Evolutionary conservation across 2,329 filamentous ascomycete genomes (phyloP).

Genomic region (Ophiocordyceps unilateralis): DNA sequence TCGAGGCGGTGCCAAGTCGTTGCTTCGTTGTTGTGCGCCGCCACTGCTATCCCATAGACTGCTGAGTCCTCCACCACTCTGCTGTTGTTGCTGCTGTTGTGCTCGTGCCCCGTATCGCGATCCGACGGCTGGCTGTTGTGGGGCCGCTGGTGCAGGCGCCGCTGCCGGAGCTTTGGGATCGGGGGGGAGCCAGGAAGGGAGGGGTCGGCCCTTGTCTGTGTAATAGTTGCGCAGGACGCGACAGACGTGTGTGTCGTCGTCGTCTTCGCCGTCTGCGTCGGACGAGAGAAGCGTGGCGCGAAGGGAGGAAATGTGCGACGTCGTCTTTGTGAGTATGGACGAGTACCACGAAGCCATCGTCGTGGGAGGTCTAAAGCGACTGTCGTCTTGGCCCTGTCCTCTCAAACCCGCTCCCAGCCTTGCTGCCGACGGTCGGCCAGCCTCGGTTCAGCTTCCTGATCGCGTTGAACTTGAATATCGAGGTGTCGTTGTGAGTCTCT

Average conservation of each 20-base stretch:
- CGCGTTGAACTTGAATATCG: too few species aligned
- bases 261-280: slow-evolving; percentile 52
- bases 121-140: slow-evolving; percentile 28
- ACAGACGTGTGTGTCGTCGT: slow-evolving; percentile 90
- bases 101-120: slow-evolving; percentile 35
- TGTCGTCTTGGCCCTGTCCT: too few species aligned
- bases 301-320: slow-evolving; percentile 46
- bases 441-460: too few species aligned
- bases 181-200: slow-evolving; percentile 75
- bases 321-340: slow-evolving; percentile 48
- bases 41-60: slow-evolving; percentile 42
- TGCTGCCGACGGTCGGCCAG: too few species aligned
- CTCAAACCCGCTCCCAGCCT: too few species aligned
- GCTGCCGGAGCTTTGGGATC: slow-evolving; percentile 54
- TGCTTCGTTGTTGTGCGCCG: slow-evolving; percentile 11
- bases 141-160: slow-evolving; percentile 26
- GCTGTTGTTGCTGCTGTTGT: slow-evolving; percentile 13
- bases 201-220: slow-evolving; percentile 64
- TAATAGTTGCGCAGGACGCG: slow-evolving; percentile 89
- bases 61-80: slow-evolving; percentile 28
- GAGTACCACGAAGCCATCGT: slow-evolving; percentile 70
- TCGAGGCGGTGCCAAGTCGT: neutral
- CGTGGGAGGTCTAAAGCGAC: slow-evolving; percentile 2
- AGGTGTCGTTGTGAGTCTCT: too few species aligned
- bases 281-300: slow-evolving; percentile 51